phyloP scores from a whole-genome alignment of 371 early-diverging fungal genomes.

The Entomophthora muscae region DNA sequence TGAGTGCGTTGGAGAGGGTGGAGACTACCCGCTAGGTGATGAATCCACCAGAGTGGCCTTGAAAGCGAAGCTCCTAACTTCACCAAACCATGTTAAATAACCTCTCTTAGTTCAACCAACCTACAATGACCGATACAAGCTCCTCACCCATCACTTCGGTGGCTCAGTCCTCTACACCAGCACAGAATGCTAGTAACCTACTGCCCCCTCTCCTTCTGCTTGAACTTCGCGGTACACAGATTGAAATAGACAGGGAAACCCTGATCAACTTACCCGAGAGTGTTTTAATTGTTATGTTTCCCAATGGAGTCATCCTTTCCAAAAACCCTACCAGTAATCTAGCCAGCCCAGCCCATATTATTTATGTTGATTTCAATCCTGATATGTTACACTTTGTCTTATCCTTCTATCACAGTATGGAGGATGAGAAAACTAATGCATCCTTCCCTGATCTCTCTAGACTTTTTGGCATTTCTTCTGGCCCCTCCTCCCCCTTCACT shows the following conservation, averaged over 20 bases:
- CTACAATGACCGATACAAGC: neutral
- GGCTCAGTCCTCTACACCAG: neutral
- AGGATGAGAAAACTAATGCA: conserved; percentile 14
- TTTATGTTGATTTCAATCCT: conserved; percentile 43
- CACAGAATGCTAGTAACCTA: conserved; percentile 6
- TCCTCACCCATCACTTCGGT: neutral
- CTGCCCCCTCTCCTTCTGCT: conserved; percentile 38
- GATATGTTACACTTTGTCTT: conserved; percentile 40
- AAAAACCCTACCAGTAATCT: conserved; percentile 12
- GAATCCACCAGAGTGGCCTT: no score
- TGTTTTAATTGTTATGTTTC: conserved; percentile 66
- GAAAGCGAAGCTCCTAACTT: no score
- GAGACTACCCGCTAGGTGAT: no score
- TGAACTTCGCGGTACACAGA: conserved; percentile 48
- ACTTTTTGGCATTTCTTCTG: conserved; percentile 15
- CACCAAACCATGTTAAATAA: no score
- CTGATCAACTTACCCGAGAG: conserved; percentile 57
- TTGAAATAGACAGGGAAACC: conserved; percentile 51
- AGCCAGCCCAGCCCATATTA: conserved; percentile 19
- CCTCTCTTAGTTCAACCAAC: neutral
- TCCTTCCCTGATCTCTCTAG: conserved; percentile 8
- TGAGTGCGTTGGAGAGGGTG: no score
- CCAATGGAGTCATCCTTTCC: conserved; percentile 46
- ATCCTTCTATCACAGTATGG: conserved; percentile 25
- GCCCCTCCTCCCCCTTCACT: conserved; percentile 41